phyloP scores from a whole-genome alignment of 257 asterid species.

The Craterostigma plantagineum region DNA sequence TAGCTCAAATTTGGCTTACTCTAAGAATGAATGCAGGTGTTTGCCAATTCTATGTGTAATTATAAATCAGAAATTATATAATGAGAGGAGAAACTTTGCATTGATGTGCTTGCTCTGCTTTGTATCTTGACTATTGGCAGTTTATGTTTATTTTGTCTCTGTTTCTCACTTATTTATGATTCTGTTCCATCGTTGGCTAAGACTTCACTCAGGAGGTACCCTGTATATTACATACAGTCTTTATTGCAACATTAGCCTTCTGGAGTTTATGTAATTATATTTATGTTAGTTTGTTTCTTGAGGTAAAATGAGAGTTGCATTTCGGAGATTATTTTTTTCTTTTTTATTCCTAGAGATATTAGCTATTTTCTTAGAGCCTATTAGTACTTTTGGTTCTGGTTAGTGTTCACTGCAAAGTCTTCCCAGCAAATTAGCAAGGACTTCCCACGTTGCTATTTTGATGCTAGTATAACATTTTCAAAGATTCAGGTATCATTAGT shows the following conservation, averaged over 20 bases:
- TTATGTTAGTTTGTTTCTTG: constrained; percentile 1
- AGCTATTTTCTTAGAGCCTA: constrained; percentile 10
- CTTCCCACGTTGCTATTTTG: constrained; percentile 41
- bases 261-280: no score
- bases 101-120: no score
- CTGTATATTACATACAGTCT: no score
- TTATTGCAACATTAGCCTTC: no score
- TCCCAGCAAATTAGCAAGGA: constrained; percentile 51
- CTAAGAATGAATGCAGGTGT: constrained; percentile 97
- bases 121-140: constrained; percentile 19
- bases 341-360: not conserved
- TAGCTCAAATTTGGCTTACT: constrained; percentile 51
- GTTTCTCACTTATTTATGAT: constrained; percentile 7
- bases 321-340: not conserved
- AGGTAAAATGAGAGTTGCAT: constrained; percentile 6
- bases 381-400: constrained; percentile 9
- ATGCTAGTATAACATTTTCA: constrained; percentile 52
- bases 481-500: constrained; percentile 8
- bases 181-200: constrained; percentile 11
- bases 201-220: constrained; percentile 13
- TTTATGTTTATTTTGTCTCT: constrained; percentile 12
- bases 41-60: constrained; percentile 54
- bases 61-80: no score
- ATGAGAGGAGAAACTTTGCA: constrained; percentile 4
- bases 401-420: constrained; percentile 21